phyloP scores from a whole-genome alignment of 1,139 yeast genomes.

The Scheffersomyces insectosa region DNA sequence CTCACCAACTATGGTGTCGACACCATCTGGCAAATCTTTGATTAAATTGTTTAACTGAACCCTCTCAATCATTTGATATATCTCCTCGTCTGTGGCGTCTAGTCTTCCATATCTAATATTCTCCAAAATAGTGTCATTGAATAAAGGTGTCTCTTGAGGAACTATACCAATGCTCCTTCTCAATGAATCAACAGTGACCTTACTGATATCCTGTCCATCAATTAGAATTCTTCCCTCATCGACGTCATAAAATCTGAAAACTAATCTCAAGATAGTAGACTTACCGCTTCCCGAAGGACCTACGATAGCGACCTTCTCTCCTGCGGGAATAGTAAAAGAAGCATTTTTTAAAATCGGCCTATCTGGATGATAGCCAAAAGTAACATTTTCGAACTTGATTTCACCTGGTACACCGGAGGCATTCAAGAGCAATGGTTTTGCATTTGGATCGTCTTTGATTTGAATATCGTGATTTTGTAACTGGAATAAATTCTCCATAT shows the following conservation, averaged over 20 bases:
- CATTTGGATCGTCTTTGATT: conserved; percentile 61
- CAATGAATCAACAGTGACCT: conserved; percentile 73
- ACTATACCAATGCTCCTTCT: conserved; percentile 84
- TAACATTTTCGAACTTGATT: conserved; percentile 84
- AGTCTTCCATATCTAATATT: conserved; percentile 87
- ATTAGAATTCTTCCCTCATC: conserved; percentile 73
- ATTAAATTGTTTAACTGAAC: conserved; percentile 72
- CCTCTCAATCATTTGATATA: conserved; percentile 57
- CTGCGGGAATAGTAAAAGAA: conserved; percentile 84
- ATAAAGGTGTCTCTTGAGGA: conserved; percentile 96
- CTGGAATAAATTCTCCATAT: conserved; percentile 89
- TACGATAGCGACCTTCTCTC: conserved; percentile 86
- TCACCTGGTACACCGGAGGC: conserved; percentile 55
- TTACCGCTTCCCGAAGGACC: conserved; percentile 97
- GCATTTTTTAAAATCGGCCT: conserved; percentile 84
- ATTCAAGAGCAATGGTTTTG: conserved; percentile 56
- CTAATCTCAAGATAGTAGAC: conserved; percentile 80
- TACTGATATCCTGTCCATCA: conserved; percentile 87
- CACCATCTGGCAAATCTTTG: conserved; percentile 77
- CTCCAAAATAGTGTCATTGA: conserved; percentile 86
- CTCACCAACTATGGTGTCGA: conserved; percentile 91
- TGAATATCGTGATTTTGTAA: conserved; percentile 73
- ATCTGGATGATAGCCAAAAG: conserved; percentile 89
- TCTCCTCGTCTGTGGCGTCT: conserved; percentile 72
- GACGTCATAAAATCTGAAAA: conserved; percentile 85